Percentiles rank a stretch among this genome's conserved stretches.
Conservation (phyloP, 768 basidiomycete genomes). For the Vishniacozyma victoriae region DNA sequence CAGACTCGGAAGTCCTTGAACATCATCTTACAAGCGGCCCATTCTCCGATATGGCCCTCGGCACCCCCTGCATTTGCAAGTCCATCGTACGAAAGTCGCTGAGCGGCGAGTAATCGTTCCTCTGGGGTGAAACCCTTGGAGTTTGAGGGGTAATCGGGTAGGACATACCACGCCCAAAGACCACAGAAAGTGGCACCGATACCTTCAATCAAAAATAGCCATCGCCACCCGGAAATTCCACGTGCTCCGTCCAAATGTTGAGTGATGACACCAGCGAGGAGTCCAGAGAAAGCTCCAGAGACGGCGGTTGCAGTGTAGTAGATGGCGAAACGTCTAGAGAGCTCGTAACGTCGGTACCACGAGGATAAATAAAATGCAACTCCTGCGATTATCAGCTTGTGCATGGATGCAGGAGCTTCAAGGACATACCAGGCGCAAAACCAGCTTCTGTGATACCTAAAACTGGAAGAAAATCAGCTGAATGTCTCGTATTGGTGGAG, state of each 20-base stretch:
- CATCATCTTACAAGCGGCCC: constrained; percentile 30
- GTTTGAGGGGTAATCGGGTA: constrained; percentile 47
- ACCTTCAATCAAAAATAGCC: constrained; percentile 38
- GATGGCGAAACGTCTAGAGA: constrained; percentile 42
- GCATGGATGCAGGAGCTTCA: no score
- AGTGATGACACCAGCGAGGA: constrained; percentile 47
- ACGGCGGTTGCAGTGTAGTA: constrained; percentile 47
- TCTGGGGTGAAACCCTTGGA: constrained; percentile 45
- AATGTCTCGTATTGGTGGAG: no score
- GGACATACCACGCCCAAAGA: constrained; percentile 35
- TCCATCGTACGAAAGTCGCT: constrained; percentile 41
- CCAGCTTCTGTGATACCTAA: constrained; percentile 36
- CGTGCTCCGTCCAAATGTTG: constrained; percentile 36
- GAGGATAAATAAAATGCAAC: constrained; percentile 35
- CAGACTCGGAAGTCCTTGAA: constrained; percentile 28
- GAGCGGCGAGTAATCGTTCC: constrained; percentile 45
- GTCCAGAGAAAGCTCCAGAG: constrained; percentile 47
- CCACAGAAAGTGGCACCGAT: constrained; percentile 31
- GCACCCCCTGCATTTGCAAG: constrained; percentile 37
- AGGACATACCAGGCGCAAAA: no score
- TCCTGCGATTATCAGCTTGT: no score
- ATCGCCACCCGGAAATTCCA: constrained; percentile 40
- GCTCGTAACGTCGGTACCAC: constrained; percentile 38
- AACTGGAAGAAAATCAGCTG: no score
- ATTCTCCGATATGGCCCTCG: constrained; percentile 27